Percentiles rank a stretch among this genome's conserved stretches.
These are phyloP conservation scores for Wickerhamomyces sp. DNA, from an alignment of 1,139 yeast genomes.

Conservation along the genomic window DNA sequence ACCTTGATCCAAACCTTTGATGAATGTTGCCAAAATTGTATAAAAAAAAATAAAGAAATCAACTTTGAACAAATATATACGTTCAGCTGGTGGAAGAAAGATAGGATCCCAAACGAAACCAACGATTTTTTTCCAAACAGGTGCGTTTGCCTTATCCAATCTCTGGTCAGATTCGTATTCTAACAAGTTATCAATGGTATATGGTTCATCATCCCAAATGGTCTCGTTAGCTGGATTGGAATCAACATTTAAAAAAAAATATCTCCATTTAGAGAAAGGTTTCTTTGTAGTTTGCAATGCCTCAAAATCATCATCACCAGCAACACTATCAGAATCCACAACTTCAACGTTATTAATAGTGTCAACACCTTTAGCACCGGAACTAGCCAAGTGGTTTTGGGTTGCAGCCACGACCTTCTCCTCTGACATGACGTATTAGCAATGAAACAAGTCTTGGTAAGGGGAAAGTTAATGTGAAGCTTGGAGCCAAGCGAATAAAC, in stretches of 20 bases:
- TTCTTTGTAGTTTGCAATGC: too few species aligned
- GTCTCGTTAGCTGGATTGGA: conserved; percentile 3
- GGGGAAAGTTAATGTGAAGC: too few species aligned
- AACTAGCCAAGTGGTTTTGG: too few species aligned
- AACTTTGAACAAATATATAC: conserved; percentile 5
- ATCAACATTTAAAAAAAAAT: conserved; percentile 3
- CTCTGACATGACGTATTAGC: too few species aligned
- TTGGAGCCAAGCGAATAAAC: too few species aligned
- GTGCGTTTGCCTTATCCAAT: neutral
- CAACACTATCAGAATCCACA: too few species aligned
- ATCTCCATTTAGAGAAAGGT: conserved; percentile 2
- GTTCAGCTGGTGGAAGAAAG: conserved; percentile 8
- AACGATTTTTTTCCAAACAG: conserved; percentile 7
- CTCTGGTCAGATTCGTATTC: conserved; percentile 2
- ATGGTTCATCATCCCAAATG: conserved; percentile 8
- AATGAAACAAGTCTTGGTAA: too few species aligned
- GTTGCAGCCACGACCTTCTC: too few species aligned
- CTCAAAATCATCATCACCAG: too few species aligned
- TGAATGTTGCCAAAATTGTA: conserved; percentile 9
- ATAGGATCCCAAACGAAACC: conserved; percentile 12
- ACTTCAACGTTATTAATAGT: too few species aligned
- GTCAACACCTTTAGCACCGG: too few species aligned
- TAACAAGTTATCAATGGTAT: conserved; percentile 6
- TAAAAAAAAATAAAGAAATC: conserved; percentile 8
- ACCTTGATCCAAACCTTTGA: conserved; percentile 36